Base-by-base conservation (phyloP, 1,139 yeast species). In the Taiozyma onychis region DNA sequence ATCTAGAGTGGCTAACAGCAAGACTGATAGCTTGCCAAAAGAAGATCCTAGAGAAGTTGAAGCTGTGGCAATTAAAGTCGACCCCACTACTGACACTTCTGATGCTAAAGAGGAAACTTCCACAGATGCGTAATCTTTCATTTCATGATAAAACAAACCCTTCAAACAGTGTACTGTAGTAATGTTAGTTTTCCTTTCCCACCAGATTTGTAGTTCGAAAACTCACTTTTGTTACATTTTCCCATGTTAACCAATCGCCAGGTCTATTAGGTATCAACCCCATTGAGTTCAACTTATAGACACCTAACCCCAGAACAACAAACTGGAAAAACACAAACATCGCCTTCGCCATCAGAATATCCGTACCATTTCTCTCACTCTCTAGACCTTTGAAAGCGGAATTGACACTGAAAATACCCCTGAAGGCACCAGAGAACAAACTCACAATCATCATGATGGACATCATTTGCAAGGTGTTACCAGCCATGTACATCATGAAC, bases 181-280 rank as follows among this genome's bases (percentile, higher is more conserved):
- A 35, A 7, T 18, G 43, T 42, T 44, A 44, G 46, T 47, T n/a
- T 24, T 21, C 11, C 11, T 13, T 13, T 14, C 16, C 18, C 9
- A 28, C 22, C 9, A 13, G 13, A 27, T 10, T 2, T 10, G 13
- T 27, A 27, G 30, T 27, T 27, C 30, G 13, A 16, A 14, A 21
- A 50, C 53, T 57, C 49, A 74, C 75, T 10, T 50, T 51, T n/a
- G 77, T 65, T n/a, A 72, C 70, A 3, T 64, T 61, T 63, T 88
- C 95, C 90, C 96, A 91, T 3, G 91, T 83, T 34, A 93, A 71
- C 98, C 98, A 93, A 63, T 93, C 99, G 54, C 96, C 85, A 47
- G 78, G 78, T 41, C 83, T 83, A 60, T 86, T 88, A 26, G 99
- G 99, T 54, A 93, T 80, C 56, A 93, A 73, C 0, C 98, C 98